Evolutionary conservation across 306 rosid species (phyloP).

Genomic region (Dalbergia cultrata): DNA sequence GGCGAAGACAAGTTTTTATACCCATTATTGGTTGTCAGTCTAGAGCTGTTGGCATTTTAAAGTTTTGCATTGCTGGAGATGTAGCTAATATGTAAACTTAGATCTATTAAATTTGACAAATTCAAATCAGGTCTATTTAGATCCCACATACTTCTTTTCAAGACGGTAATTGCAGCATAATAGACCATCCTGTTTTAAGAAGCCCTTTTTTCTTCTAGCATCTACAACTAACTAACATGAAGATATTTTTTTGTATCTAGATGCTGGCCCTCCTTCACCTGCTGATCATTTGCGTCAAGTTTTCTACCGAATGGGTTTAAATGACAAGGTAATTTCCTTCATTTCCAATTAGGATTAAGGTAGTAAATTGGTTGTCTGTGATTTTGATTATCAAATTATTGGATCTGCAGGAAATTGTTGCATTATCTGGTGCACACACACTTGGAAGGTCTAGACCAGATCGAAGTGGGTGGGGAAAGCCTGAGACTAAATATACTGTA

Average conservation of each 20-base stretch:
- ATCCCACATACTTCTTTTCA: conserved; percentile 6
- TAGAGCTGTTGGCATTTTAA: conserved; percentile 9
- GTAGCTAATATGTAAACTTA: not conserved
- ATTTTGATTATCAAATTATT: conserved; percentile 45
- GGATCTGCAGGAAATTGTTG: conserved; percentile 90
- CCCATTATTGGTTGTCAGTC: not conserved
- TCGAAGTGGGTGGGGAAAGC: conserved; percentile 99
- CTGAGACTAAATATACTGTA: conserved; percentile 97
- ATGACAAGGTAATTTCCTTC: conserved; percentile 73
- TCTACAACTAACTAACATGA: conserved; percentile 20
- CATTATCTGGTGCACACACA: conserved; percentile 96
- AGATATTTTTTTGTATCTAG: conserved; percentile 58
- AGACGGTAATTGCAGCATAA: not conserved
- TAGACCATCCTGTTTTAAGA: conserved; percentile 4
- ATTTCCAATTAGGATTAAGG: conserved; percentile 15
- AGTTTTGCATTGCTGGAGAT: conserved; percentile 13
- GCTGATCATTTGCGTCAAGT: conserved; percentile 91
- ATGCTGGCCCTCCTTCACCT: conserved; percentile 96
- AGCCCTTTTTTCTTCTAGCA: conserved; percentile 14
- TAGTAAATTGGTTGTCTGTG: conserved; percentile 17
- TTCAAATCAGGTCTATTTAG: conserved; percentile 10
- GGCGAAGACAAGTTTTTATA: not conserved
- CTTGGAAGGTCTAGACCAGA: conserved; percentile 95
- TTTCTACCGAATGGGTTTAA: conserved; percentile 94
- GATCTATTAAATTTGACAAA: conserved; percentile 21